Evolutionary conservation across 345 rosid genomes (phyloP).

Genomic region (Iberis pinnata): DNA sequence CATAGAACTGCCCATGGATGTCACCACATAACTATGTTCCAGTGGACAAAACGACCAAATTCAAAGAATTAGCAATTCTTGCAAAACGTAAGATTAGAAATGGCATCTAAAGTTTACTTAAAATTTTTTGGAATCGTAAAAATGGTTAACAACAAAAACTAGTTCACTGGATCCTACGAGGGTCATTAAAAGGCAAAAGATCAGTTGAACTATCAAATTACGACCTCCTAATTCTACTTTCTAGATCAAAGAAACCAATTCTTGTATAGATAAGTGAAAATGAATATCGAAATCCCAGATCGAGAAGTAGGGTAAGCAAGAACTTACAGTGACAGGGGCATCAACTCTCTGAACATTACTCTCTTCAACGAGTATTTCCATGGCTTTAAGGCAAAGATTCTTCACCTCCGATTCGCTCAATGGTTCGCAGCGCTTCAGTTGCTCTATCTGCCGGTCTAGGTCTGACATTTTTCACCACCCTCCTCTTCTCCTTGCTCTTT

Average conservation of each 20-base stretch:
- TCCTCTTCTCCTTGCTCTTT: background rate
- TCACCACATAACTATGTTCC: conserved; percentile 66
- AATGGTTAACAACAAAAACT: background rate
- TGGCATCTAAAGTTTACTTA: conserved; percentile 5
- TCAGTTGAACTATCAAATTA: too few species aligned
- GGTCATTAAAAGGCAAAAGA: too few species aligned
- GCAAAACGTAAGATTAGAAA: background rate
- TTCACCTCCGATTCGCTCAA: conserved; percentile 94
- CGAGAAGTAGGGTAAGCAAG: conserved; percentile 20
- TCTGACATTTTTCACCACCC: conserved; percentile 60
- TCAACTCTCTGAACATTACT: conserved; percentile 97
- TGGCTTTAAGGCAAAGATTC: conserved; percentile 89
- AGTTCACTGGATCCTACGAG: conserved; percentile 2
- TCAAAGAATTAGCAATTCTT: conserved; percentile 11
- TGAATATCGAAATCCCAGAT: conserved; percentile 5
- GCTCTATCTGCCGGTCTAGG: conserved; percentile 92
- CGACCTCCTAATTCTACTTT: conserved; percentile 6
- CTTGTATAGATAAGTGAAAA: background rate
- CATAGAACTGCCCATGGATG: conserved; percentile 91
- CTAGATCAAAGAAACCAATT: background rate
- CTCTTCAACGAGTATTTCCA: conserved; percentile 94
- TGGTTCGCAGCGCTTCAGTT: conserved; percentile 91
- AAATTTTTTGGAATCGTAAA: conserved; percentile 6
- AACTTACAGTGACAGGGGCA: conserved; percentile 84
- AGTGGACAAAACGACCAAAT: background rate